phyloP scores from a whole-genome alignment of 2,329 filamentous ascomycete genomes.

The Aspergillus texensis region DNA sequence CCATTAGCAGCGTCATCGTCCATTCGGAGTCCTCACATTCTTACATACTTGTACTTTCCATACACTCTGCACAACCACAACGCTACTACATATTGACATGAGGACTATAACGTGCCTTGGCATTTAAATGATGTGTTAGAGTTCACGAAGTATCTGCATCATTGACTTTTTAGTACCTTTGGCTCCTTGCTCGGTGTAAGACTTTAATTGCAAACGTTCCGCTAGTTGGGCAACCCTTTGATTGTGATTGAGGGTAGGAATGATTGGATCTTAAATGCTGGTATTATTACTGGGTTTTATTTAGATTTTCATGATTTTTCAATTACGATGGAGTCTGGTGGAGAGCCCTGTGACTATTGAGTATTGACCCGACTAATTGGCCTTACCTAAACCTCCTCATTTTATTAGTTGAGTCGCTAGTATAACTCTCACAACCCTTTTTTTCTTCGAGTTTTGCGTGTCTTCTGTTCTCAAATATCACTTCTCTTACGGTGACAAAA shows the following conservation, averaged over 20 bases:
- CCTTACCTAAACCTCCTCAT: slow-evolving; percentile 3
- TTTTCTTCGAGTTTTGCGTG: not conserved
- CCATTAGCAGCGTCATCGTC: not conserved
- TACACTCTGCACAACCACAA: not conserved
- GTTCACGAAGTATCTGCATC: not conserved
- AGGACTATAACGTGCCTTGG: not conserved
- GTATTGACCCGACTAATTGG: slow-evolving; percentile 2
- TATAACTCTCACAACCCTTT: not conserved
- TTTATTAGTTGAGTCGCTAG: not conserved
- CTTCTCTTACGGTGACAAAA: not conserved
- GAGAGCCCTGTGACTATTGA: slow-evolving; percentile 1
- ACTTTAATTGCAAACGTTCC: slow-evolving; percentile 1
- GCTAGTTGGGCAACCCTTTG: not conserved
- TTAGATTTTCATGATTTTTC: slow-evolving; percentile 1
- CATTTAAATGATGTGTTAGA: not conserved
- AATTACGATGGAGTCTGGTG: slow-evolving; percentile 3
- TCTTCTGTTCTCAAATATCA: not conserved
- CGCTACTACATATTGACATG: not conserved
- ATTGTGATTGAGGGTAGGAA: not conserved
- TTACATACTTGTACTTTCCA: not conserved
- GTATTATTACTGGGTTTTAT: slow-evolving; percentile 3
- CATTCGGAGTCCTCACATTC: not conserved
- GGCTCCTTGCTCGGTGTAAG: not conserved
- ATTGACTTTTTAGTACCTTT: not conserved
- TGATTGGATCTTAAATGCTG: not conserved